Evolutionary conservation across 1,139 yeast species (phyloP), one percentile per base, ranked within the genome.

Genomic region (Yamadazyma sp.): DNA sequence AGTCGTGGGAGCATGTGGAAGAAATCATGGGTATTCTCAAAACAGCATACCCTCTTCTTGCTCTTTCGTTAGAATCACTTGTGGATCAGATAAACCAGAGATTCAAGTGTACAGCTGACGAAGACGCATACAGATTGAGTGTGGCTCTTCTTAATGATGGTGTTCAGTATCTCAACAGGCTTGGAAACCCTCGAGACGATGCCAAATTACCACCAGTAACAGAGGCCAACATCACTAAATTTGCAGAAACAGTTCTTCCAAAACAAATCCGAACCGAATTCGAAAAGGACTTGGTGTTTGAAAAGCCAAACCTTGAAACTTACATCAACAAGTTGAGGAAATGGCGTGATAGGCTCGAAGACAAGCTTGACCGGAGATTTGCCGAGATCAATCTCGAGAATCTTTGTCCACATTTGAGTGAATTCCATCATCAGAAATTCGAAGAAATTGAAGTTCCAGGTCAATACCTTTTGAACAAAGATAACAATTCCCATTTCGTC

Each of bases 381-480:
- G 79, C 85, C 9, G 83, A 82, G 52, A 80, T 86, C 33, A 86
- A 89, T 50, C 67, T 94, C 51, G 98, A 94, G 61, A 83, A 89
- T 42, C 73, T 92, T 47, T 89, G 97, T 56, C 97, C 97, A 20
- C 97, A 90, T 51, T 72, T 94, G 58, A 86, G 95, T 59, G 97
- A 90, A 58, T 92, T 94, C 78, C 98, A 94, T 59, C 96, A 92
- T 59, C 98, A 92, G 59, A 90, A 89, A 64, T 94, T 92, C 58
- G 99, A 94, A 61, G 97, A 94, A 39, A 88, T 94, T 44, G 98
- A 94, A 59, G 83, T 94, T 41, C 98, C 98, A 0, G 98, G 99
- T 1, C 99, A 94, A 57, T 92, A 92, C 56, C 70, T 90, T 53
- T 64, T 82, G 61, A 83, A 85, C 58, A 85, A 83, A 56, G 97